These are phyloP conservation scores for Neurospora sp. DNA, from an alignment of 2,329 filamentous ascomycete genomes.

Conservation along the genomic window DNA sequence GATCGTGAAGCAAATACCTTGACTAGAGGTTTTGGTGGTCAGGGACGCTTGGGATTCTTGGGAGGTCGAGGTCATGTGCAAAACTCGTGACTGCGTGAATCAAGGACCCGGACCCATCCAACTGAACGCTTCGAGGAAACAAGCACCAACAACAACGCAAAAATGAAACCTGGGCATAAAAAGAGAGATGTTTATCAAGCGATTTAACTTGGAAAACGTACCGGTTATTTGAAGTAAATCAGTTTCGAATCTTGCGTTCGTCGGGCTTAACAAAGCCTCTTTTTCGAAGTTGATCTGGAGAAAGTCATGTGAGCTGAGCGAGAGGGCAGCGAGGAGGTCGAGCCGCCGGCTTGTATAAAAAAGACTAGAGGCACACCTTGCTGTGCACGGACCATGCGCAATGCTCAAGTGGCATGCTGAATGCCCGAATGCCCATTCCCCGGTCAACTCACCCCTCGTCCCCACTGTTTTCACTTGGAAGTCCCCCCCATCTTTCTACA, in stretches of 20 bases:
- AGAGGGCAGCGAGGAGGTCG: neutral
- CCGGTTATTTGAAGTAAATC: neutral
- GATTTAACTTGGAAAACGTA: neutral
- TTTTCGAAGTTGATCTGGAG: conserved; percentile 11
- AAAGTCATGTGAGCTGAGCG: conserved; percentile 21
- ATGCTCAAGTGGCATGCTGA: neutral
- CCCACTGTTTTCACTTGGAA: neutral
- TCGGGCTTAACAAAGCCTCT: neutral
- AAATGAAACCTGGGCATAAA: neutral
- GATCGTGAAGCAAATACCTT: neutral
- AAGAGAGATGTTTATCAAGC: neutral
- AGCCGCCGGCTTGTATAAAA: neutral
- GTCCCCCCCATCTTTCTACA: neutral
- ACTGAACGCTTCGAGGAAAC: neutral
- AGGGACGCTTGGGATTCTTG: neutral
- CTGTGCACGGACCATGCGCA: neutral
- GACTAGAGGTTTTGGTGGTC: neutral
- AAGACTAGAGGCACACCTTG: neutral
- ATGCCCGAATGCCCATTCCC: neutral
- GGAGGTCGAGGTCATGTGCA: neutral
- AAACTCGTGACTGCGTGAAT: neutral
- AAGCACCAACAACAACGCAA: neutral
- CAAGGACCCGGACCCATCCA: neutral
- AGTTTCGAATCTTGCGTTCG: neutral
- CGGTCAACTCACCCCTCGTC: neutral